These are phyloP conservation scores for Diplodia intermedia DNA, from an alignment of 2,329 filamentous ascomycete species.

Conservation along the genomic window DNA sequence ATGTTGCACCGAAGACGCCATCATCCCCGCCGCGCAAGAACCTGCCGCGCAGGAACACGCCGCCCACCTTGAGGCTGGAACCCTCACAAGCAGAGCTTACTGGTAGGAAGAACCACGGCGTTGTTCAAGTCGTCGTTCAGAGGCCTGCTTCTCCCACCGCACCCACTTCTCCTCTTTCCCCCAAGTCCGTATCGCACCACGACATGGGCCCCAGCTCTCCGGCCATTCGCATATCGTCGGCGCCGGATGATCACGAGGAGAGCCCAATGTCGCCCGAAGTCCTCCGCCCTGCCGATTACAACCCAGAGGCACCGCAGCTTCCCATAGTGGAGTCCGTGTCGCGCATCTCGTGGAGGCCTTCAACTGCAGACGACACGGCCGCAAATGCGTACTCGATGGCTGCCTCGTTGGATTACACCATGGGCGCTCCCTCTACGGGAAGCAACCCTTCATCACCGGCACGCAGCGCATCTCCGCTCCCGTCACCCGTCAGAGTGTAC, in stretches of 20 bases:
- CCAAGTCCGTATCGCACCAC: background rate
- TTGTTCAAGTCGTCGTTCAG: constrained; percentile 46
- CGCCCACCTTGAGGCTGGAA: constrained; percentile 40
- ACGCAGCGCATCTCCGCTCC: background rate
- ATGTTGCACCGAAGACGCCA: constrained; percentile 37
- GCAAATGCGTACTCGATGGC: constrained; percentile 24
- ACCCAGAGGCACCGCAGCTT: constrained; percentile 16
- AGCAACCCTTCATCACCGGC: constrained; percentile 17
- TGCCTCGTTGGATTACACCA: constrained; percentile 23
- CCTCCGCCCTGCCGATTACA: constrained; percentile 15
- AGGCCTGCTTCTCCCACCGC: constrained; percentile 40
- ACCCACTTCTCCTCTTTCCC: background rate
- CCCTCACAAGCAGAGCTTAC: constrained; percentile 48
- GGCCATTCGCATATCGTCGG: background rate
- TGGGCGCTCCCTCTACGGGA: constrained; percentile 3
- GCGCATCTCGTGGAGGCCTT: constrained; percentile 24
- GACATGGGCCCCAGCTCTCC: background rate
- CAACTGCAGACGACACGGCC: background rate
- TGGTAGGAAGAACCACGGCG: constrained; percentile 45
- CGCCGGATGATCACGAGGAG: background rate
- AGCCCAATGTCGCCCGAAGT: constrained; percentile 13
- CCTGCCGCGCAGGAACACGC: constrained; percentile 32
- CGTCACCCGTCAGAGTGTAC: constrained; percentile 13
- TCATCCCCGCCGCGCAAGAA: constrained; percentile 36
- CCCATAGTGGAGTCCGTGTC: constrained; percentile 27